Evolutionary conservation across 2,329 filamentous ascomycete genomes (phyloP).

Genomic region (Amphichorda felina): DNA sequence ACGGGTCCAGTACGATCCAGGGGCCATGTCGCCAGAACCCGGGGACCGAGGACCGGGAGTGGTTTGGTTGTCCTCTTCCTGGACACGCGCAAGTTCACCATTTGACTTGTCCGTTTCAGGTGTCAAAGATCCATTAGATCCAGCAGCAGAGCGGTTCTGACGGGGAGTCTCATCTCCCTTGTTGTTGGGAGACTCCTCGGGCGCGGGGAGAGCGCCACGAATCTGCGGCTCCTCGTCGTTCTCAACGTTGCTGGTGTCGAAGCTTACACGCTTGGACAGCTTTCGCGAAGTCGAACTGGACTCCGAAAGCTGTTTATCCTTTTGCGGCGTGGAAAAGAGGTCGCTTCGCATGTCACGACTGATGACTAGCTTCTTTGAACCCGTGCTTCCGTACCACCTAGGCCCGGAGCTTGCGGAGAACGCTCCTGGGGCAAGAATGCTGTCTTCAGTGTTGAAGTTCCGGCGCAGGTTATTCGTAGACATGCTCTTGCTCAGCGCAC

Average conservation of each 20-base stretch:
- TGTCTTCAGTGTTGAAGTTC: constrained; percentile 72
- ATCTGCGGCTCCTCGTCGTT: constrained; percentile 18
- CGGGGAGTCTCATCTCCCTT: constrained; percentile 26
- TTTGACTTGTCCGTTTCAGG: constrained; percentile 65
- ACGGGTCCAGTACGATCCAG: constrained; percentile 79
- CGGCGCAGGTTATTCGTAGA: constrained; percentile 79
- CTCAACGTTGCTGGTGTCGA: constrained; percentile 53
- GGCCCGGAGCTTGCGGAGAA: constrained; percentile 56
- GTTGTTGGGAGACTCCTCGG: constrained; percentile 16
- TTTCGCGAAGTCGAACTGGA: constrained; percentile 33
- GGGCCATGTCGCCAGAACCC: constrained; percentile 29
- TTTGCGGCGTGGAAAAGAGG: constrained; percentile 49
- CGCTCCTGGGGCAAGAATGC: constrained; percentile 73
- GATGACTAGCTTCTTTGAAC: constrained; percentile 84
- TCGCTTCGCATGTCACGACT: constrained; percentile 75
- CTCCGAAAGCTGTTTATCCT: constrained; percentile 32
- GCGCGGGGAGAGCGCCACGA: constrained; percentile 20
- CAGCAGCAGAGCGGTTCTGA: constrained; percentile 38
- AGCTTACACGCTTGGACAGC: constrained; percentile 81
- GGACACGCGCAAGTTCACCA: constrained; percentile 30
- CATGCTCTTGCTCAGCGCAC: constrained; percentile 73
- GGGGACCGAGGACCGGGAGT: constrained; percentile 12
- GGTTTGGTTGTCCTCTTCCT: constrained; percentile 47
- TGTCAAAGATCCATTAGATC: constrained; percentile 20
- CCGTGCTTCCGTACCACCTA: constrained; percentile 53